Evolutionary conservation across 75 land plant genomes (phyloP).

Genomic region (Cunninghamia lanceolata): DNA sequence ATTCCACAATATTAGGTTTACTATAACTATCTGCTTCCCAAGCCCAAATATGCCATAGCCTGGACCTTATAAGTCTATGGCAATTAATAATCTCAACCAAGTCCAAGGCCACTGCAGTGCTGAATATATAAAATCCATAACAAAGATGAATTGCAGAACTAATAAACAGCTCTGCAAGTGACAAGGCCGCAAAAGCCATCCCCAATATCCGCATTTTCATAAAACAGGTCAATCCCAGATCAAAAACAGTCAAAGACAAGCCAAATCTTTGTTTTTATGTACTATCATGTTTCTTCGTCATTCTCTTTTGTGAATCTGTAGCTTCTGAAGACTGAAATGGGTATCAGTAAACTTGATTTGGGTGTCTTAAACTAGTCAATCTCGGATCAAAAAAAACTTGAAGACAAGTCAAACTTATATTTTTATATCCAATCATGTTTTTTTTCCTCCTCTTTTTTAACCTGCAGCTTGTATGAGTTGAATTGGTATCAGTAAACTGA

Average conservation of each 20-base stretch:
- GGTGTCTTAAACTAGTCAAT: neutral
- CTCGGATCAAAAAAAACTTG: neutral
- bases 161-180: slow-evolving; percentile 52
- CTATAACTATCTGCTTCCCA: neutral
- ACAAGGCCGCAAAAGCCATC: slow-evolving; percentile 7
- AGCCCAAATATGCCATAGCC: neutral
- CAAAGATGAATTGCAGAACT: slow-evolving; percentile 62
- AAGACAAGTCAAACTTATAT: neutral
- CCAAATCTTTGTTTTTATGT: neutral
- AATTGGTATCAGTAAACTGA: neutral
- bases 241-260: neutral
- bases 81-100: slow-evolving; percentile 7
- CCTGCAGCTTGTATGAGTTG: neutral
- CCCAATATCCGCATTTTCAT: slow-evolving; percentile 34
- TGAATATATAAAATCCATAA: slow-evolving; percentile 69
- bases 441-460: neutral
- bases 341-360: neutral
- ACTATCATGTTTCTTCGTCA: neutral
- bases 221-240: neutral
- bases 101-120: slow-evolving; percentile 73
- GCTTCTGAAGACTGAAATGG: neutral
- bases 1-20: neutral
- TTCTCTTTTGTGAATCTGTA: neutral
- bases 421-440: neutral
- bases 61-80: slow-evolving; percentile 9